Percentiles rank a stretch among this genome's conserved stretches.
Evolutionary conservation across 2,329 filamentous ascomycete species (phyloP).

Genomic region (Cladosporium sp.): DNA sequence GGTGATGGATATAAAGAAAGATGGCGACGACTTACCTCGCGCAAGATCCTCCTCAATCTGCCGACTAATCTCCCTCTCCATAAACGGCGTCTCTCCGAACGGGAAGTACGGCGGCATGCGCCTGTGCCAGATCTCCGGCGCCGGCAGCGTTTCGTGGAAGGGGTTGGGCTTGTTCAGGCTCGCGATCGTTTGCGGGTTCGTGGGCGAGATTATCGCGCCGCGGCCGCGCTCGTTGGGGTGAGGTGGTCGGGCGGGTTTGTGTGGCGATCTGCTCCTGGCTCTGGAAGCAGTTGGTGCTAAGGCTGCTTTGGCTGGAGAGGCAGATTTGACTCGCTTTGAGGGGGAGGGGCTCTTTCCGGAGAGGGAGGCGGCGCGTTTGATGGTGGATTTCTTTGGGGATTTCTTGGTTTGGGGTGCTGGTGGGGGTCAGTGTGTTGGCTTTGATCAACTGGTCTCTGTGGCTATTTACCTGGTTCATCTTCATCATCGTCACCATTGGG

Average conservation of each 20-base stretch:
- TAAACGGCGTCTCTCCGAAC: constrained; percentile 35
- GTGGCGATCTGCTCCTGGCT: background rate
- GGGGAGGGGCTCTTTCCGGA: background rate
- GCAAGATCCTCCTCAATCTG: constrained; percentile 33
- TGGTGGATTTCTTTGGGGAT: background rate
- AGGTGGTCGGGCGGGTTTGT: background rate
- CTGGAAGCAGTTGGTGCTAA: background rate
- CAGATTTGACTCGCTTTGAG: background rate
- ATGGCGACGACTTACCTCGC: constrained; percentile 24
- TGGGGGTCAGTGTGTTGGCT: background rate
- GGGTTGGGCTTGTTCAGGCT: constrained; percentile 24
- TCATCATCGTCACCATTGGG: background rate
- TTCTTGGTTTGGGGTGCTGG: background rate
- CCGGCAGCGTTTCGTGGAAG: constrained; percentile 33
- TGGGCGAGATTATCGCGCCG: constrained; percentile 20
- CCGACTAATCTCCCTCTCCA: constrained; percentile 29
- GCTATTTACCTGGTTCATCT: background rate
- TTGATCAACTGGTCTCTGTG: background rate
- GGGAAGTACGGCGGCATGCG: constrained; percentile 33
- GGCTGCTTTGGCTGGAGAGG: background rate
- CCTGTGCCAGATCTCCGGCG: constrained; percentile 33
- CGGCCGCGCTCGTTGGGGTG: constrained; percentile 2
- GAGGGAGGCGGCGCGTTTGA: background rate
- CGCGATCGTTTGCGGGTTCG: constrained; percentile 22
- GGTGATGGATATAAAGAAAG: no score